These are phyloP conservation scores for Aspergillus caelatus DNA, from an alignment of 2,329 filamentous ascomycete species.

Conservation along the genomic window DNA sequence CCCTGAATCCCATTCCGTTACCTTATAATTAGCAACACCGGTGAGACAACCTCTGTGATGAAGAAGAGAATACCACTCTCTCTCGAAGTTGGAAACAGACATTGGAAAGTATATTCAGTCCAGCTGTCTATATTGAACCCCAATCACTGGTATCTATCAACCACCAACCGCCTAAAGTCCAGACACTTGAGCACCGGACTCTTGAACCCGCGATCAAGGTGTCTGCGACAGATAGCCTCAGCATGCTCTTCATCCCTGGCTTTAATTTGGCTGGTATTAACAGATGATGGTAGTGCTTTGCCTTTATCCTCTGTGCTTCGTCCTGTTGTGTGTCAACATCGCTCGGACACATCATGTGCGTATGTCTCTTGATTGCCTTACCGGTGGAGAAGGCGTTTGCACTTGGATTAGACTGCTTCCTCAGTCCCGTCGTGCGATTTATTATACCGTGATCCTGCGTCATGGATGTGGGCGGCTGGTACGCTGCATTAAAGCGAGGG, in stretches of 20 bases:
- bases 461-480: background rate
- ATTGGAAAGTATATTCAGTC: background rate
- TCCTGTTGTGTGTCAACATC: background rate
- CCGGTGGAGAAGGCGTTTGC: background rate
- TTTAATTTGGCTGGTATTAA: no score
- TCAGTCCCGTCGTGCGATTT: background rate
- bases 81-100: no score
- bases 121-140: background rate
- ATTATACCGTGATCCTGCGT: background rate
- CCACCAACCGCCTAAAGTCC: background rate
- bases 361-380: background rate
- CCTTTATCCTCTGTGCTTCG: background rate
- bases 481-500: background rate
- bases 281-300: background rate
- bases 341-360: background rate
- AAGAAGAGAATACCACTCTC: no score
- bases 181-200: background rate
- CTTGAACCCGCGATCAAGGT: background rate
- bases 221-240: background rate
- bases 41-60: no score
- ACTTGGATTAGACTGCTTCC: background rate
- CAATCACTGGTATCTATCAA: background rate
- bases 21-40: no score
- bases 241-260: background rate
- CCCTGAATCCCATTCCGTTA: no score